These are phyloP conservation scores for Leptodermis oblonga DNA, from an alignment of 257 asterid species.

Conservation along the genomic window DNA sequence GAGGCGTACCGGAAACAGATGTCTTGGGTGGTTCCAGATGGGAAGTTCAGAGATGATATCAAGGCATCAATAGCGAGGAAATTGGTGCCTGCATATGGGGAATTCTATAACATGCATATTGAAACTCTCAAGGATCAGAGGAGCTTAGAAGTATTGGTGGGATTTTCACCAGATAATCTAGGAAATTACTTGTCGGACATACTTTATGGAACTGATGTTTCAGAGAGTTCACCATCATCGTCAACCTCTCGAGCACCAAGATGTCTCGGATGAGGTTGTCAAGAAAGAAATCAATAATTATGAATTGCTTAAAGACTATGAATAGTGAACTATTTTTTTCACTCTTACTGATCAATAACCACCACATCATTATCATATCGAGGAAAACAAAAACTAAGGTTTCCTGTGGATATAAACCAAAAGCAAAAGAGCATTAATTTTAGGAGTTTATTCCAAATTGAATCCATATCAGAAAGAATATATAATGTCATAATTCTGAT, in stretches of 20 bases:
- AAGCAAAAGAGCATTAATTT: too few species aligned
- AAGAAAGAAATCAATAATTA: background rate
- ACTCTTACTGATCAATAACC: too few species aligned
- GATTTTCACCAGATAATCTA: conserved; percentile 59
- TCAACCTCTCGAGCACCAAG: conserved; percentile 13
- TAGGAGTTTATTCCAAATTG: too few species aligned
- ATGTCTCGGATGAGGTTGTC: background rate
- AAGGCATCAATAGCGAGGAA: conserved; percentile 49
- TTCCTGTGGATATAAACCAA: too few species aligned
- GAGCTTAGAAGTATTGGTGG: conserved; percentile 39
- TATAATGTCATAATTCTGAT: background rate
- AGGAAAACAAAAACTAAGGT: too few species aligned
- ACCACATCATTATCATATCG: too few species aligned
- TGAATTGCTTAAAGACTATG: background rate
- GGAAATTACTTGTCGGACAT: conserved; percentile 58
- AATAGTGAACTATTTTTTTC: background rate
- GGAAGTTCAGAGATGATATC: conserved; percentile 57
- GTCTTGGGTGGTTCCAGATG: conserved; percentile 50
- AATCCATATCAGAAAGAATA: too few species aligned
- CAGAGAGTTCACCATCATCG: conserved; percentile 27
- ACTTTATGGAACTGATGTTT: conserved; percentile 33
- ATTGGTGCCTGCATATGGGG: conserved; percentile 49
- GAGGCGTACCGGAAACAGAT: conserved; percentile 48
- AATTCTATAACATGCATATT: conserved; percentile 43
- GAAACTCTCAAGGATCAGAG: conserved; percentile 33